These are phyloP conservation scores for Penicillium olsonii DNA, from an alignment of 2,329 filamentous ascomycete species.

Conservation along the genomic window DNA sequence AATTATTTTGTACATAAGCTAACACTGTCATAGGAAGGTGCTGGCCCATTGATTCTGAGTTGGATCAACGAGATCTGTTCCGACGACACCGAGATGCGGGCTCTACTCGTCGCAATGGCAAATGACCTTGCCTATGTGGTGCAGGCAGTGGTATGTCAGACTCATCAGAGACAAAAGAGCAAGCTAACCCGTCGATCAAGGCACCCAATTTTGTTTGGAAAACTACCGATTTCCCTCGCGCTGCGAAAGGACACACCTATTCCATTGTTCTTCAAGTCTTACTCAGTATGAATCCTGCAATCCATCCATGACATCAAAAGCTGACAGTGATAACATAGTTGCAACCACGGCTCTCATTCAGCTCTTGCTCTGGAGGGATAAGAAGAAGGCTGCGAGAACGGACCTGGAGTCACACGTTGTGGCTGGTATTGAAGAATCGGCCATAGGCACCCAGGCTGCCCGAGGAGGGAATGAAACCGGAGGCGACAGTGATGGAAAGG, in stretches of 20 bases:
- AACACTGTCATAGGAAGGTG: conserved; percentile 27
- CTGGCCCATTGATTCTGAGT: conserved; percentile 42
- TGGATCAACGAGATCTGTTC: conserved; percentile 41
- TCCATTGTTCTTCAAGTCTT: conserved; percentile 37
- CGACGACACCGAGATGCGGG: conserved; percentile 33
- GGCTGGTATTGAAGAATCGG: background rate
- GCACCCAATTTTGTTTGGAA: conserved; percentile 47
- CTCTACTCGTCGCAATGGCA: conserved; percentile 32
- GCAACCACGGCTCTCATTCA: conserved; percentile 1
- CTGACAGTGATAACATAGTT: background rate
- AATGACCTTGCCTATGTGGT: conserved; percentile 39
- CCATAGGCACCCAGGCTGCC: background rate
- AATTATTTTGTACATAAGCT: background rate
- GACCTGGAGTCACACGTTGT: background rate
- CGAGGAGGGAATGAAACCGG: background rate
- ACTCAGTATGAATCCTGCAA: conserved; percentile 30
- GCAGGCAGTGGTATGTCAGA: conserved; percentile 30
- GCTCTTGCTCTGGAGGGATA: conserved; percentile 4
- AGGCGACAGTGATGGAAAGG: background rate
- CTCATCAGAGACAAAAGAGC: too few relatives aligned
- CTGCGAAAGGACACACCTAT: conserved; percentile 41
- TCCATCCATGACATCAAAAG: background rate
- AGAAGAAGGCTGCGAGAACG: background rate
- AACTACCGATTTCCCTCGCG: conserved; percentile 42
- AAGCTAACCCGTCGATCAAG: conserved; percentile 3